A percentile compares a stretch with the other conserved stretches of the same genome.
phyloP scores from a whole-genome alignment of 306 rosid genomes.

The Betula pendula region DNA sequence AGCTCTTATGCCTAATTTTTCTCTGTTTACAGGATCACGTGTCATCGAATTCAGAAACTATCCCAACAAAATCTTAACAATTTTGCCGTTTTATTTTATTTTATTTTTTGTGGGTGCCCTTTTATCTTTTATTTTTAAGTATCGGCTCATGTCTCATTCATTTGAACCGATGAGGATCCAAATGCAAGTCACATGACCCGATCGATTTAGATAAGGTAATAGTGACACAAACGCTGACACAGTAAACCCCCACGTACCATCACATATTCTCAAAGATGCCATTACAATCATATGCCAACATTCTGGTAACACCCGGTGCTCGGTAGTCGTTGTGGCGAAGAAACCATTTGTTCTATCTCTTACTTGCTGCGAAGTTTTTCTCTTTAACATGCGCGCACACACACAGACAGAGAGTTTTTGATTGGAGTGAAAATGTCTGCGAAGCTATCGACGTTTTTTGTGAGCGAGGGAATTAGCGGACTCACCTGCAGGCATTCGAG shows the following conservation, averaged over 20 bases:
- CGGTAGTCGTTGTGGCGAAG: constrained; percentile 13
- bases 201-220: neutral
- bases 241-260: neutral
- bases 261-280: neutral
- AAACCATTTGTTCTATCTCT: neutral
- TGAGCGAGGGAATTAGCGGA: constrained; percentile 46
- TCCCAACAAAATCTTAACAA: too few relatives aligned
- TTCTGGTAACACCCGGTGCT: neutral
- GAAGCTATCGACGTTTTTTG: constrained; percentile 58
- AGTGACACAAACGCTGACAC: neutral
- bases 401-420: constrained; percentile 8
- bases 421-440: constrained; percentile 45
- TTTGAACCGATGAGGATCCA: too few relatives aligned
- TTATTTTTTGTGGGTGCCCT: too few relatives aligned
- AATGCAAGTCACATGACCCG: neutral
- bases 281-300: neutral
- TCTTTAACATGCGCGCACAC: neutral
- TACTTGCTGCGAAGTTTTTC: neutral
- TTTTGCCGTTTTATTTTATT: too few relatives aligned
- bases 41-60: too few relatives aligned
- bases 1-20: too few relatives aligned
- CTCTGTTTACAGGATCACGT: too few relatives aligned
- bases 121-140: too few relatives aligned
- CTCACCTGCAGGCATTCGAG: constrained; percentile 29
- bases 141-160: too few relatives aligned